Base-by-base conservation (phyloP, 495 filamentous ascomycete species). In the Hypoxylon fuscum region DNA sequence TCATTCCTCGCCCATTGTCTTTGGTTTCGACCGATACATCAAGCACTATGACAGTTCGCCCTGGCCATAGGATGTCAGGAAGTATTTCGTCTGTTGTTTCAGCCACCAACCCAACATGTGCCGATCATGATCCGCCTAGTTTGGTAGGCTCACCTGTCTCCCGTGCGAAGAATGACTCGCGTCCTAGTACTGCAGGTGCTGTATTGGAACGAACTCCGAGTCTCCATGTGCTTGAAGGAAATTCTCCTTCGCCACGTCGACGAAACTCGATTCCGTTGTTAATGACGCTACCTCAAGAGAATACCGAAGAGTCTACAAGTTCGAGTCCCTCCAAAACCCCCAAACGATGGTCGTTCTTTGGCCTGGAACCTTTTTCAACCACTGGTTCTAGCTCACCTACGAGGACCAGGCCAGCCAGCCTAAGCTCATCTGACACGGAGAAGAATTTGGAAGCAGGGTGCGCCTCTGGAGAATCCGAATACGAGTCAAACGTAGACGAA, bases 11-110 rank as follows among this genome's bases (percentile, higher is more conserved):
- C 7, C 90, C 89, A 0, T 71, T 90, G 6, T 92, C 90, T 8
- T 79, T 89, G 6, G 82, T 90, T 6, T 94, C 90, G 1, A 88
- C 85, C 6, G 89, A 92, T 56, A 88, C 88, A 0, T 86, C 88
- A 40, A 90, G 85, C 61, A 91, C 83, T 18, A 71, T 84, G 21
- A 88, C 83, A 3, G 75, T 87, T 15, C 81, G 86, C 25, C 85
- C 79, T 9, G 81, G 80, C 40, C 85, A 91, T 64, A 87, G 84
- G 12, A 78, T 88, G 21, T 83, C 84, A 8, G 84, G 83, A 21
- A 88, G 84, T 56, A 82, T 88, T 5, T 87, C 85, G 0, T 88
- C 88, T 2, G 72, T 90, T 38, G 73, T 85, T 8, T 86, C 85
- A 22, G 53, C 75, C 43, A 71, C 73, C 5, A 78, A 75, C 35